Conservation (phyloP, 1,139 yeast species). For the Pichia cactophila region DNA sequence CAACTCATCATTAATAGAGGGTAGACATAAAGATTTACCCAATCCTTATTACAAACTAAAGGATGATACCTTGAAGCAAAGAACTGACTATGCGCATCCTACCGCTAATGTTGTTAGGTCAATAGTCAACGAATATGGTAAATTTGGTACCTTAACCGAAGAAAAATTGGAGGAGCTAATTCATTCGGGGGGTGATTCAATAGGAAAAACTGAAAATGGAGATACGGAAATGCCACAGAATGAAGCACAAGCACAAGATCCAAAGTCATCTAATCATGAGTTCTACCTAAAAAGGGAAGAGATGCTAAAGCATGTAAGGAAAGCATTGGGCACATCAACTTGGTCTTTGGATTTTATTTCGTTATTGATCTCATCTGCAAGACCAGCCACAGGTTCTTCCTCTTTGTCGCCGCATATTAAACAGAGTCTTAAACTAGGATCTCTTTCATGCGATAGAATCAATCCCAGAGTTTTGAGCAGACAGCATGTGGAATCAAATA, state of each 20-base stretch:
- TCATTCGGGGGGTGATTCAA: neutral
- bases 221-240: neutral
- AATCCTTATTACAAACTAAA: conserved; percentile 12
- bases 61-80: conserved; percentile 1
- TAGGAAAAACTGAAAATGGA: conserved; percentile 2
- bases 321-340: conserved; percentile 85
- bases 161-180: conserved; percentile 9
- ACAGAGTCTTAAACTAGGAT: conserved; percentile 71
- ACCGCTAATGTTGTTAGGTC: conserved; percentile 13
- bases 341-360: conserved; percentile 83
- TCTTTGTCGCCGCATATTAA: conserved; percentile 86
- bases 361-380: conserved; percentile 65
- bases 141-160: conserved; percentile 14
- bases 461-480: conserved; percentile 8
- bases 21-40: conserved; percentile 13
- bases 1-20: conserved; percentile 14
- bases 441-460: conserved; percentile 63
- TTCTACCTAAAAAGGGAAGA: conserved; percentile 11
- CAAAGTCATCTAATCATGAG: neutral
- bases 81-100: conserved; percentile 12
- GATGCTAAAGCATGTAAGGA: conserved; percentile 24
- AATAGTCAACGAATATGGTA: conserved; percentile 17
- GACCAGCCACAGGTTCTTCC: conserved; percentile 78
- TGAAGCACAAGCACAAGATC: neutral
- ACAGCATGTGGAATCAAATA: conserved; percentile 24